phyloP scores from a whole-genome alignment of 148 eudicot genomes.

The Nepenthes gracilis region DNA sequence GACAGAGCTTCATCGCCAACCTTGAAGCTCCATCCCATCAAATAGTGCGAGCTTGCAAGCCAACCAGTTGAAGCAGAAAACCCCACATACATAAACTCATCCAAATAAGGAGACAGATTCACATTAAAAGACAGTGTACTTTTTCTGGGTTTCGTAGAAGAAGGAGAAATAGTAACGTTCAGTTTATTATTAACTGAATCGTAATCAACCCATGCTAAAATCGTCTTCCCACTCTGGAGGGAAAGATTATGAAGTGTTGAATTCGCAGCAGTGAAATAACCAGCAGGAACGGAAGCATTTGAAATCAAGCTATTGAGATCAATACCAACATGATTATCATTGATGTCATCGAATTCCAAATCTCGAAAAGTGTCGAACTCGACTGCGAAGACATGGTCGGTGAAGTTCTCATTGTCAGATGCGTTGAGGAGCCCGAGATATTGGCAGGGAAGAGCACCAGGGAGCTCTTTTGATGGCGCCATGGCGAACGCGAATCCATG shows the following conservation, averaged over 20 bases:
- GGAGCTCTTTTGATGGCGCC: slow-evolving; percentile 2
- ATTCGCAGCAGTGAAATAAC: slow-evolving; percentile 2
- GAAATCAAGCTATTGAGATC: neutral
- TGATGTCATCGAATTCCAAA: neutral
- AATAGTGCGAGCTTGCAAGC: neutral
- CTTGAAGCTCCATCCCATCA: too few species aligned
- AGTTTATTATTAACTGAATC: neutral
- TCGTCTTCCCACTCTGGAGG: slow-evolving; percentile 3
- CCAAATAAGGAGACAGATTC: too few species aligned
- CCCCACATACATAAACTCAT: too few species aligned
- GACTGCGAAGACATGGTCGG: slow-evolving; percentile 2
- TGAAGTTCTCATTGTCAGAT: neutral
- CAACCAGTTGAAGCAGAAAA: too few species aligned
- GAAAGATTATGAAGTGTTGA: neutral
- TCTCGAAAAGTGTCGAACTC: neutral
- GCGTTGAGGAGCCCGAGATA: neutral
- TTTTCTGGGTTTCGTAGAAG: neutral
- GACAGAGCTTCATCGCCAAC: too few species aligned
- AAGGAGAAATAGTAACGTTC: neutral
- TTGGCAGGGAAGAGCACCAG: neutral
- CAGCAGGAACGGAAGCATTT: slow-evolving; percentile 1
- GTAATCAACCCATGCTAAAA: slow-evolving; percentile 8
- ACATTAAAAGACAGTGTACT: too few species aligned
- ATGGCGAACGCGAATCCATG: slow-evolving; percentile 5
- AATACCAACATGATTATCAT: slow-evolving; percentile 6